phyloP scores from a whole-genome alignment of 179 eudicot genomes.

The Beta corolliflora region DNA sequence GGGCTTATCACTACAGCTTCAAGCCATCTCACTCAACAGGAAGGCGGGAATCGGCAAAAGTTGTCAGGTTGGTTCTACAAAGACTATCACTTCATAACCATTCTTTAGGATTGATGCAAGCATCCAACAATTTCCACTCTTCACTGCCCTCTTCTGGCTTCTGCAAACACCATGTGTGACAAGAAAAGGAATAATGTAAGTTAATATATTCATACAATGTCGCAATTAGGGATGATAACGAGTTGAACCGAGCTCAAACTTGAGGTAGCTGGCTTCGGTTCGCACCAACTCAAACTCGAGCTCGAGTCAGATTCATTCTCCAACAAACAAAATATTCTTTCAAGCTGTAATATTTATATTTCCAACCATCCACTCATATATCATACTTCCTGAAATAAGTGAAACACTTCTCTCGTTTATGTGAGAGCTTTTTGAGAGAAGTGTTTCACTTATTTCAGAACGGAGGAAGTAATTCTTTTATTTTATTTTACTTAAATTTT shows the following conservation, averaged over 20 bases:
- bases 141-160: slow-evolving; percentile 86
- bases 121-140: slow-evolving; percentile 94
- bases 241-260: not conserved
- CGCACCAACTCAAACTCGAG: not conserved
- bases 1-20: slow-evolving; percentile 10
- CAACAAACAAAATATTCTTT: not conserved
- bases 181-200: not conserved
- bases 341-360: not conserved
- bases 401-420: too few relatives aligned
- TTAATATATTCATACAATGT: not conserved
- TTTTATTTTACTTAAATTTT: too few relatives aligned
- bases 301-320: not conserved
- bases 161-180: slow-evolving; percentile 37
- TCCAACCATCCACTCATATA: not conserved
- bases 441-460: too few relatives aligned
- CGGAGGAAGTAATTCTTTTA: too few relatives aligned
- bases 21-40: slow-evolving; percentile 12
- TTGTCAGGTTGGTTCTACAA: not conserved
- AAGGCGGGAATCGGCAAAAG: not conserved
- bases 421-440: too few relatives aligned
- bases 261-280: too few relatives aligned
- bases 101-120: slow-evolving; percentile 86
- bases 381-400: too few relatives aligned
- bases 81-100: slow-evolving; percentile 45
- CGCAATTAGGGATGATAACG: too few relatives aligned